Conservation (phyloP, 73 alveolate genomes). For the Uronychia binucleata region DNA sequence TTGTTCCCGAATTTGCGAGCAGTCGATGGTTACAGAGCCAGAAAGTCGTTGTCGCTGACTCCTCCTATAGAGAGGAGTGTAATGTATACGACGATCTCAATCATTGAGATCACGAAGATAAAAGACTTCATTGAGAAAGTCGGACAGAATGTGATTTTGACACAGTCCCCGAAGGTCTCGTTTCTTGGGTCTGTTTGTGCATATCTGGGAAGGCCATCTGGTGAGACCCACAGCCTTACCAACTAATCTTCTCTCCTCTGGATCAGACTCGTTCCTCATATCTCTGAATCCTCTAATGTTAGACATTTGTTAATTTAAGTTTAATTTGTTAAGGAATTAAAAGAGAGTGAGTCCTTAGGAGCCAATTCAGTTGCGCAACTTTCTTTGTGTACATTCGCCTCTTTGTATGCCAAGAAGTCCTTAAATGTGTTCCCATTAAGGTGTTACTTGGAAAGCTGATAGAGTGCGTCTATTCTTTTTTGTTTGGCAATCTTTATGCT, state of each 20-base stretch:
- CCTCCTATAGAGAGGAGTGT: conserved; percentile 14
- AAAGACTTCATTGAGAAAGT: conserved; percentile 51
- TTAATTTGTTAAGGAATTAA: neutral
- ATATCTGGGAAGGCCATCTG: neutral
- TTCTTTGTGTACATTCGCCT: no score
- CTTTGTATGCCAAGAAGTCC: neutral
- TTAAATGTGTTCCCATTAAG: neutral
- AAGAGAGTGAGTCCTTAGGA: neutral
- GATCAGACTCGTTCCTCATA: neutral
- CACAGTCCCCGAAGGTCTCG: conserved; percentile 60
- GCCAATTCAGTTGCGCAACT: neutral
- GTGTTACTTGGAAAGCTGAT: neutral
- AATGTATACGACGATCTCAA: conserved; percentile 44
- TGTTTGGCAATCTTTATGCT: neutral
- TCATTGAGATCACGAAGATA: conserved; percentile 53
- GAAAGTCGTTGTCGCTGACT: conserved; percentile 13
- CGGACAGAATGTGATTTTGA: conserved; percentile 64
- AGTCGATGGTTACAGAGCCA: conserved; percentile 25
- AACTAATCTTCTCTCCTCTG: neutral
- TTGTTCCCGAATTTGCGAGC: conserved; percentile 43
- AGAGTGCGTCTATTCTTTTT: neutral
- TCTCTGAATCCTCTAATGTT: neutral
- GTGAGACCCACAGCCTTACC: neutral
- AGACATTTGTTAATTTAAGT: neutral
- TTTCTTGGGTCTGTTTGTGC: conserved; percentile 33